A percentile compares a stretch with the other conserved stretches of the same genome.
phyloP scores from a whole-genome alignment of 192 early-diverging fungal species.

The Coemansia sp. region DNA sequence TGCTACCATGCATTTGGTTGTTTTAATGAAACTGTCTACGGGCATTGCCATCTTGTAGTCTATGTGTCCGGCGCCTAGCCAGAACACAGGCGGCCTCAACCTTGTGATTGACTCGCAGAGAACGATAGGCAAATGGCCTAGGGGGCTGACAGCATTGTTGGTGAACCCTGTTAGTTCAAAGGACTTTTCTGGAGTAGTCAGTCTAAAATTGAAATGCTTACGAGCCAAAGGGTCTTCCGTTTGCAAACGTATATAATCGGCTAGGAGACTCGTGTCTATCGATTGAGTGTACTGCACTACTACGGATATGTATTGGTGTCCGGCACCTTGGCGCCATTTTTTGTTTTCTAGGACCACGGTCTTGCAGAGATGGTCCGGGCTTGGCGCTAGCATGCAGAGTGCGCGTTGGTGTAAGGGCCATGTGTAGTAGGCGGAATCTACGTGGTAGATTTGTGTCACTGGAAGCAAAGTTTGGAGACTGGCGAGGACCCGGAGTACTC shows the following conservation, averaged over 20 bases:
- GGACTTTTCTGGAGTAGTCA: constrained; percentile 62
- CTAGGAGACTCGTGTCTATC: constrained; percentile 64
- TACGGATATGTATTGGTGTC: constrained; percentile 49
- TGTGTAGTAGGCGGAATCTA: constrained; percentile 73
- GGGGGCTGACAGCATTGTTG: constrained; percentile 68
- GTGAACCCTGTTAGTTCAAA: constrained; percentile 72
- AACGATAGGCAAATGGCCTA: constrained; percentile 70
- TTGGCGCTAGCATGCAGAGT: constrained; percentile 66
- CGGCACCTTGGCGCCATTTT: constrained; percentile 52
- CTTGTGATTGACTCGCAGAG: constrained; percentile 61
- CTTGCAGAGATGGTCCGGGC: constrained; percentile 83
- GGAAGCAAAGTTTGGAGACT: constrained; percentile 6
- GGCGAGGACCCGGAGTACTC: neutral
- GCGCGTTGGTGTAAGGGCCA: constrained; percentile 76
- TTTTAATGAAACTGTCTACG: constrained; percentile 59
- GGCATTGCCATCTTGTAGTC: constrained; percentile 84
- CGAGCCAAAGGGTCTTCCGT: constrained; percentile 55
- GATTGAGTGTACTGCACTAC: constrained; percentile 63
- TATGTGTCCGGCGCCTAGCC: constrained; percentile 77
- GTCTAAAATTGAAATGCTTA: constrained; percentile 80
- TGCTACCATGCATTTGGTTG: constrained; percentile 22
- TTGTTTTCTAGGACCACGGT: constrained; percentile 89
- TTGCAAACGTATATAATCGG: constrained; percentile 60
- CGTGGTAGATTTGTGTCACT: constrained; percentile 64
- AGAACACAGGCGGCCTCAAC: constrained; percentile 68